Percentiles rank a stretch among this genome's conserved stretches.
phyloP scores from a whole-genome alignment of 768 basidiomycete species.

The Phaeotremella skinneri region DNA sequence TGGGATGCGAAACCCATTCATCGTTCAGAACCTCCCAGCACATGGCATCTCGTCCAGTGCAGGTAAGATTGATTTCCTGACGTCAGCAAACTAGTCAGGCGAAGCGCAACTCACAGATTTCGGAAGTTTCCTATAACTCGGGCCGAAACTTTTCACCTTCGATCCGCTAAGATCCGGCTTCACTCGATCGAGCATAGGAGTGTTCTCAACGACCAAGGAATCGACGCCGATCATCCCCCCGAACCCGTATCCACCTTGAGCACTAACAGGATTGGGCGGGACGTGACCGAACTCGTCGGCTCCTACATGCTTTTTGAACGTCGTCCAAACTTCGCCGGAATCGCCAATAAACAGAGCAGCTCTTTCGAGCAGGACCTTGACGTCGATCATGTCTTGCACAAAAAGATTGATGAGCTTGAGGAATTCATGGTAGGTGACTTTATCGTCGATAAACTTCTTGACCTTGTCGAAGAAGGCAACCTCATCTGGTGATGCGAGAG shows the following conservation, averaged over 20 bases:
- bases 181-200: conserved; percentile 75
- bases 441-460: conserved; percentile 57
- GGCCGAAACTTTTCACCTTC: conserved; percentile 63
- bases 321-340: conserved; percentile 70
- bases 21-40: conserved; percentile 96
- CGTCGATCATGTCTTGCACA: conserved; percentile 86
- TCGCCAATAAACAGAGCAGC: conserved; percentile 74
- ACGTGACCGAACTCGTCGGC: conserved; percentile 61
- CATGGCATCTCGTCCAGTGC: conserved; percentile 90
- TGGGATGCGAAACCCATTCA: conserved; percentile 97
- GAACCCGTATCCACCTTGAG: conserved; percentile 44
- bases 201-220: conserved; percentile 67
- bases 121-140: conserved; percentile 87
- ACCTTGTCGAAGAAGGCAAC: conserved; percentile 92
- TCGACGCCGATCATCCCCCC: conserved; percentile 49
- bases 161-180: conserved; percentile 56
- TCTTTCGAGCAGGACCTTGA: conserved; percentile 73
- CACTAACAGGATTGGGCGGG: conserved; percentile 26
- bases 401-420: conserved; percentile 87
- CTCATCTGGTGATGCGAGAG: conserved; percentile 60
- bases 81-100: conserved; percentile 8
- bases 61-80: conserved; percentile 83
- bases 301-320: conserved; percentile 82
- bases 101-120: conserved; percentile 65
- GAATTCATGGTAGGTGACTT: conserved; percentile 68